Percentiles rank a stretch among this genome's conserved stretches.
phyloP scores from a whole-genome alignment of 148 eudicot genomes.

The Rhododendron griersonianum region DNA sequence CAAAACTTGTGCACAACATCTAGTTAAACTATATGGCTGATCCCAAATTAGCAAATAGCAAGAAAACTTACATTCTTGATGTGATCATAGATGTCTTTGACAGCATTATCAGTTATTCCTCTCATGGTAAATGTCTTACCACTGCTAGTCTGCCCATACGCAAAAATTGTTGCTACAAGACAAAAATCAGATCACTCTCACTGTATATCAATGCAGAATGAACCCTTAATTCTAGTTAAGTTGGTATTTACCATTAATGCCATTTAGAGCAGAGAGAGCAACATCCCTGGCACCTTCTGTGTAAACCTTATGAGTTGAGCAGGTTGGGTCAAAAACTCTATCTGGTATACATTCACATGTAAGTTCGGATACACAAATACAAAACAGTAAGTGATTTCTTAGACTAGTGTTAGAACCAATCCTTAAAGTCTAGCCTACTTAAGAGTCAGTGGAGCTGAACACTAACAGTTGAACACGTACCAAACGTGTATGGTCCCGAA shows the following conservation, averaged over 20 bases:
- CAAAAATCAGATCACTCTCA: conserved; percentile 4
- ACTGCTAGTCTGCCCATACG: conserved; percentile 99
- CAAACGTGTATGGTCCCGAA: conserved; percentile 63
- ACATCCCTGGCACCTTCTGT: conserved; percentile 95
- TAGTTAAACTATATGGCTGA: background rate
- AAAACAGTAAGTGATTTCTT: background rate
- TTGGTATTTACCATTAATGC: conserved; percentile 67
- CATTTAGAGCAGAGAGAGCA: conserved; percentile 88
- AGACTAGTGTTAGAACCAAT: background rate
- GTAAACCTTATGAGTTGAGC: conserved; percentile 69
- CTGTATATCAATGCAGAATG: background rate
- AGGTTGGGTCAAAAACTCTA: conserved; percentile 67
- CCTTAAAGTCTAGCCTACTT: background rate
- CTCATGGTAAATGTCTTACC: conserved; percentile 98
- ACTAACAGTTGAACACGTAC: conserved; percentile 27
- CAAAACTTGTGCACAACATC: background rate
- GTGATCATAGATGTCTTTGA: conserved; percentile 81
- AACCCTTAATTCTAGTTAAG: background rate
- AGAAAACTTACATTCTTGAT: conserved; percentile 54
- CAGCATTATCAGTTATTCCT: conserved; percentile 79
- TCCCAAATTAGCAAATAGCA: background rate
- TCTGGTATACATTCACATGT: conserved; percentile 42
- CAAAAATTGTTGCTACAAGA: conserved; percentile 88
- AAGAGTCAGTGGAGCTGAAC: background rate
- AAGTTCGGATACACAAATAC: background rate